A percentile compares a stretch with the other conserved stretches of the same genome.
phyloP scores from a whole-genome alignment of 2,329 filamentous ascomycete genomes.

The Penicillium frequentans region DNA sequence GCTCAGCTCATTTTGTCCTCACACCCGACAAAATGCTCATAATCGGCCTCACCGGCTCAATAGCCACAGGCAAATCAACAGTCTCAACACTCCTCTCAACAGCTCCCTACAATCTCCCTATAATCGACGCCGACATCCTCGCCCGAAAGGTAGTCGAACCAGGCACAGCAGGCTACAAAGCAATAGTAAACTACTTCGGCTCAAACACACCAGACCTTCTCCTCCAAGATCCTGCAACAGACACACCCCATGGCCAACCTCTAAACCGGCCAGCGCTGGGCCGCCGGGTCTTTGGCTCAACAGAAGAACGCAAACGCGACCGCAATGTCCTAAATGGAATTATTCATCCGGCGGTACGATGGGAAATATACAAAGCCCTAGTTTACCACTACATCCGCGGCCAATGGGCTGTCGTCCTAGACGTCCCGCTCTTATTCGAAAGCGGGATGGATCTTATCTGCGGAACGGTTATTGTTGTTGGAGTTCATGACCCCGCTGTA shows the following conservation, averaged over 20 bases:
- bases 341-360: conserved; percentile 85
- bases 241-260: conserved; percentile 49
- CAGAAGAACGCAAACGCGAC: conserved; percentile 68
- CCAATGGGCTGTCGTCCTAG: conserved; percentile 84
- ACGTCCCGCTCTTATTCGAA: conserved; percentile 91
- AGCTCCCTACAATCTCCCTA: conserved; percentile 79
- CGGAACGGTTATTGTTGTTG: conserved; percentile 82
- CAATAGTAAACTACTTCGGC: conserved; percentile 79
- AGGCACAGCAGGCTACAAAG: conserved; percentile 77
- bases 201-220: conserved; percentile 84
- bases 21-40: conserved; percentile 68
- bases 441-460: conserved; percentile 81
- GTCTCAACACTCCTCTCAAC: conserved; percentile 79
- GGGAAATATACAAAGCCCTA: conserved; percentile 75
- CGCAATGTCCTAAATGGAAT: conserved; percentile 80
- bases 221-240: conserved; percentile 51
- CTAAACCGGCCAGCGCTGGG: conserved; percentile 87
- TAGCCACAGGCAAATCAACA: conserved; percentile 97
- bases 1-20: not conserved
- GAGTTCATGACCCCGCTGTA: conserved; percentile 72
- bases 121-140: conserved; percentile 91
- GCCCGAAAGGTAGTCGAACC: conserved; percentile 94
- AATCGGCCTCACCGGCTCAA: conserved; percentile 93
- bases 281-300: conserved; percentile 79
- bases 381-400: conserved; percentile 72